Evolutionary conservation across 176 grass and related monocot species (phyloP).

Genomic region (Zea luxurians): DNA sequence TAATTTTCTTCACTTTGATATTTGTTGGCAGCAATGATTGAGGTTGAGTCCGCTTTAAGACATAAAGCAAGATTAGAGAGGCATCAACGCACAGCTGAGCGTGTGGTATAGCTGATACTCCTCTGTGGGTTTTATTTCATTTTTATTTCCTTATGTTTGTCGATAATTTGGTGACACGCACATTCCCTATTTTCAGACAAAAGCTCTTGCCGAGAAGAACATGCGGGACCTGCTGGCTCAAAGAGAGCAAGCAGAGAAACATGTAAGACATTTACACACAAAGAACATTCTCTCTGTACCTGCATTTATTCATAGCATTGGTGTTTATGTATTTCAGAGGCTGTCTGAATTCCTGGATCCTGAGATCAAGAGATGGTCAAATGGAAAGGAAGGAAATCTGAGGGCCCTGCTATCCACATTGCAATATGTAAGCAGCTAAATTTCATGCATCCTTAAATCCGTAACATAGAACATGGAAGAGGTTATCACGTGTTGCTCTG

Average conservation of each 20-base stretch:
- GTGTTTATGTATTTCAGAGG: conserved; percentile 57
- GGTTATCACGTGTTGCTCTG: neutral
- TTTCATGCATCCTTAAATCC: neutral
- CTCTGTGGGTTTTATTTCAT: neutral
- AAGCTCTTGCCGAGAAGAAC: conserved; percentile 94
- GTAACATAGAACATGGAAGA: neutral
- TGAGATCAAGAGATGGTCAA: conserved; percentile 97
- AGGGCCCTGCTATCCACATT: conserved; percentile 88
- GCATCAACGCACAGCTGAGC: conserved; percentile 83
- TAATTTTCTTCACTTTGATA: conserved; percentile 27
- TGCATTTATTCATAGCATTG: conserved; percentile 31
- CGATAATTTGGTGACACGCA: conserved; percentile 10
- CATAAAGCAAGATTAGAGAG: conserved; percentile 94
- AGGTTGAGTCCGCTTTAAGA: conserved; percentile 75
- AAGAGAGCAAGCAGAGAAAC: conserved; percentile 93
- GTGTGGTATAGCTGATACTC: conserved; percentile 58
- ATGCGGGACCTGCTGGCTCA: conserved; percentile 78
- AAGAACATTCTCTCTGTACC: neutral
- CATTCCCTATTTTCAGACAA: conserved; percentile 55
- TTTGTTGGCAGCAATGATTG: conserved; percentile 43
- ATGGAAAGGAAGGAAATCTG: conserved; percentile 94
- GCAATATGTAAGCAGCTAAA: conserved; percentile 67
- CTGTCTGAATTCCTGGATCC: conserved; percentile 87
- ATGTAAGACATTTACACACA: conserved; percentile 51
- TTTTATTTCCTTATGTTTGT: neutral